A percentile compares a stretch with the other conserved stretches of the same genome.
Evolutionary conservation across 352 stramenopile species (phyloP).

Genomic region (Thraustochytrium sp.): DNA sequence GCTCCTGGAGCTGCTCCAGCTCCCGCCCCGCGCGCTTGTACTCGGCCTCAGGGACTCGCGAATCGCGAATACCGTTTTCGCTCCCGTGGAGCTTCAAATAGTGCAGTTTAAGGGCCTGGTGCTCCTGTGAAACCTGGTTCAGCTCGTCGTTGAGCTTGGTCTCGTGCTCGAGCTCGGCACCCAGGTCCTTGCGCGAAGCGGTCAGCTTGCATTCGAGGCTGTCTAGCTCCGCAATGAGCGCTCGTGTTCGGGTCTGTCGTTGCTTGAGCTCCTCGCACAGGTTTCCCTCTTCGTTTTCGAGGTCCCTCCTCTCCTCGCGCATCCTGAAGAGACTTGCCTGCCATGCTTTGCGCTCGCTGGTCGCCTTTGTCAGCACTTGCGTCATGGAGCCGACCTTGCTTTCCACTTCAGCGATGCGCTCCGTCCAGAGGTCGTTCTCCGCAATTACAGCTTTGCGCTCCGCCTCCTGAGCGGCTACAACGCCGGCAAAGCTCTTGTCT

Average conservation of each 20-base stretch:
- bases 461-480: neutral
- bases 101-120: neutral
- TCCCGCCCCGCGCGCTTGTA: neutral
- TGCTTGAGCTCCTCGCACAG: neutral
- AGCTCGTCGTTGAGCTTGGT: neutral
- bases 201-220: neutral
- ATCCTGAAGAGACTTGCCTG: neutral
- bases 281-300: slow-evolving; percentile 25
- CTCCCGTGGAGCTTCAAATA: neutral
- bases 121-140: neutral
- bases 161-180: neutral
- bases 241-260: neutral
- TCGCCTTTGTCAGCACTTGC: neutral
- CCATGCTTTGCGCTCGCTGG: neutral
- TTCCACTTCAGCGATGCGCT: neutral
- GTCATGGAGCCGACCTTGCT: neutral
- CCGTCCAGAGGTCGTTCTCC: neutral
- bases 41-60: neutral
- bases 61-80: neutral
- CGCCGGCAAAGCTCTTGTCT: neutral
- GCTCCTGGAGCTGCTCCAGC: neutral
- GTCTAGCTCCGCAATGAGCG: slow-evolving; percentile 9
- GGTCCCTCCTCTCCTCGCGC: neutral
- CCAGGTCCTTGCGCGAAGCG: neutral
- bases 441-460: neutral